Conservation (phyloP, 306 rosid genomes). For the peach (Prunus persica) region DNA sequence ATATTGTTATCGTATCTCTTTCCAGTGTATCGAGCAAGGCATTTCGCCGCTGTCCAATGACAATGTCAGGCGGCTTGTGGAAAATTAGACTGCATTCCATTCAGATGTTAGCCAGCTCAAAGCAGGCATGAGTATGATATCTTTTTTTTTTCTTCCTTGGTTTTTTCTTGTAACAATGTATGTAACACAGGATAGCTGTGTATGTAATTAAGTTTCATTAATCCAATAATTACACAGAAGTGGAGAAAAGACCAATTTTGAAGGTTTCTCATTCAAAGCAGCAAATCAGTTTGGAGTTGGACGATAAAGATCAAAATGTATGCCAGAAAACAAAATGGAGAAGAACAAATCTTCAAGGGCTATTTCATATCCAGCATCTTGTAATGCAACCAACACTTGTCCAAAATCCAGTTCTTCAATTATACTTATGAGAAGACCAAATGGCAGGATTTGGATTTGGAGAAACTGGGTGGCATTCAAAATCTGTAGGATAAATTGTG, state of each 20-base stretch:
- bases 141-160: not conserved
- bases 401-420: too few species aligned
- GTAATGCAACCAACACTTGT: too few species aligned
- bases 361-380: too few species aligned
- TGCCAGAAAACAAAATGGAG: too few species aligned
- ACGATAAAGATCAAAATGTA: too few species aligned
- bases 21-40: slow-evolving; percentile 48
- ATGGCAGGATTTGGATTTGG: not conserved
- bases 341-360: too few species aligned
- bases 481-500: not conserved
- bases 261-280: not conserved
- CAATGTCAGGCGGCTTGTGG: not conserved
- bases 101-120: not conserved
- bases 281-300: not conserved
- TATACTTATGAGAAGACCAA: not conserved
- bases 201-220: not conserved
- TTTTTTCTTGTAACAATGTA: not conserved
- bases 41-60: slow-evolving; percentile 21
- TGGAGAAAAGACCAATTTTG: not conserved
- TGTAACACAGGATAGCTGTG: not conserved
- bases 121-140: not conserved
- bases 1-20: too few species aligned
- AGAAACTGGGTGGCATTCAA: not conserved
- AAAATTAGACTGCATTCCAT: slow-evolving; percentile 12
- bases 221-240: not conserved